phyloP scores from a whole-genome alignment of 768 basidiomycete genomes.

The Tremella yokohamensis region DNA sequence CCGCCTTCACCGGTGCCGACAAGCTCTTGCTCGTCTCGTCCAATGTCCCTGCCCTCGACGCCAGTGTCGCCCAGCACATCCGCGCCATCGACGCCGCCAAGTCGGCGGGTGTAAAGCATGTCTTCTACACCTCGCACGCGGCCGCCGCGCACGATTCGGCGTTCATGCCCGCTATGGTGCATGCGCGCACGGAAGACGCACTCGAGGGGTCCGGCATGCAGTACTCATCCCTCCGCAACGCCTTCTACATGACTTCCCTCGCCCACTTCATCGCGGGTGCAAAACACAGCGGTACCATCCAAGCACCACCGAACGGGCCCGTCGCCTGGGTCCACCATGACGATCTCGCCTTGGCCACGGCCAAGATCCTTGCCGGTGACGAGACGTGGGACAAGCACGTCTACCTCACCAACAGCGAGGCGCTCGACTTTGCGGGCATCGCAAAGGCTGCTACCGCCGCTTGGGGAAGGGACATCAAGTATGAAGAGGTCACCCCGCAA shows the following conservation, averaged over 20 bases:
- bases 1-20: conserved; percentile 50
- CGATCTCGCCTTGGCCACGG: conserved; percentile 52
- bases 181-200: conserved; percentile 50
- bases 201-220: conserved; percentile 48
- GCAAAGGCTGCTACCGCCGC: conserved; percentile 31
- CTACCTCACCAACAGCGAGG: conserved; percentile 1
- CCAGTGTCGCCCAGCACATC: conserved; percentile 42
- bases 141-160: conserved; percentile 26
- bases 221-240: conserved; percentile 52
- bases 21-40: conserved; percentile 50
- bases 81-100: conserved; percentile 53
- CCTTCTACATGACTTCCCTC: conserved; percentile 51
- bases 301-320: conserved; percentile 50
- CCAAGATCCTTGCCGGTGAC: conserved; percentile 46
- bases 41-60: conserved; percentile 46
- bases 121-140: conserved; percentile 53
- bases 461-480: conserved; percentile 28
- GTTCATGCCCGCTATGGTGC: conserved; percentile 50
- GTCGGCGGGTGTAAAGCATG: conserved; percentile 44
- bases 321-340: conserved; percentile 51
- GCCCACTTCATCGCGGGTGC: conserved; percentile 49
- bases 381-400: background rate
- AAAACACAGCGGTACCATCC: conserved; percentile 22
- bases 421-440: conserved; percentile 37
- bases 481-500: conserved; percentile 33